Base-by-base conservation (phyloP, 139 green algal species). In the Coelastrella sp. region DNA sequence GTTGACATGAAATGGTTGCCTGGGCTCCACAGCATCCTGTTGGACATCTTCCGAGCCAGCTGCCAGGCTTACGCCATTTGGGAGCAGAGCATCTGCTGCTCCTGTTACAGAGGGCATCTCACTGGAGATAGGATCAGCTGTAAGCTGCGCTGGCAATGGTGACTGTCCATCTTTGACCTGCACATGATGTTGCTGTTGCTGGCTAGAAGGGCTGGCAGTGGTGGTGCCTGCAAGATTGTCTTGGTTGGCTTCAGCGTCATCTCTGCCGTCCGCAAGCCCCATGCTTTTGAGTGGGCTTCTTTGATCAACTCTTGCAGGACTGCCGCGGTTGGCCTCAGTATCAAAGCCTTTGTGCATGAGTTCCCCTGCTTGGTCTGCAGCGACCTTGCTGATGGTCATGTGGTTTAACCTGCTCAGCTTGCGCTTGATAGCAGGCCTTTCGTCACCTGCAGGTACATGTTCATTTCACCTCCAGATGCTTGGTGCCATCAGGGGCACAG, bases 391-490 rank as follows among this genome's bases (percentile, higher is more conserved):
- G 5, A 77, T 63, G 4, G 21, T 66, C 63, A 85, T 76, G 32
- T 73, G 79, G 9, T 48, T 21, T n/a, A 85, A 32, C 41, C 79
- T 45, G 41, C 79, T 73, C 40, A 85, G 60, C 60, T 50, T 84
- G n/a, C 79, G 79, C 63, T 76, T 84, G 27, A 48, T 27, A 27
- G 48, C 45, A 9, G 72, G 72, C 7, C 45, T 45, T 32, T 66
- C 23, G 40, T 80, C 48, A 50, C 25, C 25, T 79, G 71, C 71
- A 62, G 9, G 66, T 27, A 4, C 41, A 41, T 32, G 30, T 1
- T 15, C 13, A 57, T 2, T n/a, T n/a, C n/a, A n/a, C n/a, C n/a
- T n/a, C n/a, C n/a, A 2, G 48, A 23, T 57, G 48, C 13, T 57
- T 57, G 48, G 13, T 57, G 48, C 48, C 48, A 23, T 57, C 13